phyloP scores from a whole-genome alignment of 139 green algal species.

The Coccomyxa sp. region DNA sequence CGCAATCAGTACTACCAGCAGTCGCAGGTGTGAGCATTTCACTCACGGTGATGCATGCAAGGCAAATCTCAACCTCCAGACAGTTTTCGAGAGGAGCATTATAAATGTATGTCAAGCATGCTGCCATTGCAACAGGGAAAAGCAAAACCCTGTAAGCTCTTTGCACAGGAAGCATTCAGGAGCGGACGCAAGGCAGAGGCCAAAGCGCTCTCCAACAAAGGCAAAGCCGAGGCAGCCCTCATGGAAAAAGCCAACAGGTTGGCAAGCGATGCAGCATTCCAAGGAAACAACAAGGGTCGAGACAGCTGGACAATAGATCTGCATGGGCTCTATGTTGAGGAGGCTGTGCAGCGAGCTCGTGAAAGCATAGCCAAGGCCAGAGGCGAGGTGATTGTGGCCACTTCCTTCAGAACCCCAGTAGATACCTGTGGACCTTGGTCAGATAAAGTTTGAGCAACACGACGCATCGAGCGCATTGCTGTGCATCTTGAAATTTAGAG shows the following conservation, averaged over 20 bases:
- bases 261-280: background rate
- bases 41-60: too few relatives aligned
- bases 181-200: background rate
- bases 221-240: background rate
- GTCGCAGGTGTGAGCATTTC: background rate
- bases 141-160: background rate
- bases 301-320: background rate
- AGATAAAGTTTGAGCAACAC: background rate
- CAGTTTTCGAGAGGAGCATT: background rate
- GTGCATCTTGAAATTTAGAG: background rate
- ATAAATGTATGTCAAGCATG: background rate
- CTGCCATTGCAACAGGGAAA: background rate
- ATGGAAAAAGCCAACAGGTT: background rate
- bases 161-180: slow-evolving; percentile 2
- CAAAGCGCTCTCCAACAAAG: background rate
- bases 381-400: background rate
- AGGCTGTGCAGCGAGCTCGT: background rate
- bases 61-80: too few relatives aligned
- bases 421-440: background rate
- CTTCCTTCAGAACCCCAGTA: background rate
- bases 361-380: background rate
- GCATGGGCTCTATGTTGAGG: slow-evolving; percentile 2
- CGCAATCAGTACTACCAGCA: background rate
- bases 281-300: background rate
- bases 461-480: background rate